Base-by-base conservation (phyloP, 352 stramenopile species). In the Bremia lactucae region DNA sequence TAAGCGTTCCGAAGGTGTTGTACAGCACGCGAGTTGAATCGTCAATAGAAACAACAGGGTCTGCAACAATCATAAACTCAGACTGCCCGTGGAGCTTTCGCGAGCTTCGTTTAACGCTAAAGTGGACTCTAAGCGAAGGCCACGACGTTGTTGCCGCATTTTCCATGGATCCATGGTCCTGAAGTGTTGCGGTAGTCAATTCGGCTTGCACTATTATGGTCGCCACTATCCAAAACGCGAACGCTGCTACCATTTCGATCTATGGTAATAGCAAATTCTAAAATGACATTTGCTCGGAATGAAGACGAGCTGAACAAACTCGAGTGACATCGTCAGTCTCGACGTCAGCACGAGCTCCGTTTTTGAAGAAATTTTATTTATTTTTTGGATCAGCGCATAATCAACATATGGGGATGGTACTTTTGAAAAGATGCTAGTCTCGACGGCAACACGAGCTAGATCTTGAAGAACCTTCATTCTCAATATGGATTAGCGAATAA, bases 11-110 rank as follows among this genome's bases (percentile, higher is more conserved):
- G 36, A 65, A 55, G 13, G 29, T 49, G 26, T 72, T 33, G 37
- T 66, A 75, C 14, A 65, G 31, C 21, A 75, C 58, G 11, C 36
- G 45, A n/a, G 18, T 46, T 33, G 22, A 28, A 14, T 50, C 22
- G 13, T 5, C 28, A n/a, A n/a, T n/a, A 9, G 18, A 42, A 21
- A 61, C 36, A 8, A 56, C 49, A 4, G 52, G 65, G 19, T 61
- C 53, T 0, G 54, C 65, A 6, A 72, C 31, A 6, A 71, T 36
- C 5, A 56, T 46, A 31, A 71, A 65, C 11, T 57, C 31, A 11
- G 51, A 53, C 14, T 55, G 22, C 4, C 62, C 65, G 11, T 69
- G 42, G 8, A 70, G n/a, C 35, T 41, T 52, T 11, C 47, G 59
- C 56, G 11, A 46, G 31, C 6, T 45, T 4, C 61, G 57, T 16